Conservation (phyloP, 208 protist genomes). For the Leishmania martiniquensis region DNA sequence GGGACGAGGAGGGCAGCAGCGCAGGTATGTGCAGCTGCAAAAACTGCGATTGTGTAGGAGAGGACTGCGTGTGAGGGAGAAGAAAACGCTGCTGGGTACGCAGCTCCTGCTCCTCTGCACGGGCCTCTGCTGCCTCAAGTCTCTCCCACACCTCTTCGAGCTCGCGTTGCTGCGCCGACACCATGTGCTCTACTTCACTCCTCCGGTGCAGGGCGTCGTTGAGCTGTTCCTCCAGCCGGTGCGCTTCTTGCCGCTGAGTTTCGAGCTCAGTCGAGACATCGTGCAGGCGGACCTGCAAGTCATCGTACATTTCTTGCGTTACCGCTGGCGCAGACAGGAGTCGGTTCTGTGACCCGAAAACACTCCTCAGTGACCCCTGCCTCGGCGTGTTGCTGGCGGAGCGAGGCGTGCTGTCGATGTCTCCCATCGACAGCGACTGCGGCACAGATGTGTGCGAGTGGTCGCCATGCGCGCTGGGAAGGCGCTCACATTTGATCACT, state of each 20-base stretch:
- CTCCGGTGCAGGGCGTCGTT: constrained; percentile 43
- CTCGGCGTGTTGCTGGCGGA: background rate
- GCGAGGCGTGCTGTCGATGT: background rate
- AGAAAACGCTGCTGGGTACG: constrained; percentile 20
- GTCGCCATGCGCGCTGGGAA: background rate
- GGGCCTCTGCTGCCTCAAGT: constrained; percentile 40
- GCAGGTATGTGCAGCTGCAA: background rate
- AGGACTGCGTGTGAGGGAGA: background rate
- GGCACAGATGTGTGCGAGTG: background rate
- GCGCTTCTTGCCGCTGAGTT: constrained; percentile 8
- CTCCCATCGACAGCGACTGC: background rate
- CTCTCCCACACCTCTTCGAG: constrained; percentile 44
- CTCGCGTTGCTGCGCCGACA: constrained; percentile 35
- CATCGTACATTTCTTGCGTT: constrained; percentile 14
- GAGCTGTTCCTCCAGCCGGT: constrained; percentile 41
- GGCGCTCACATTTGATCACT: background rate
- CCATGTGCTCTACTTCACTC: constrained; percentile 18
- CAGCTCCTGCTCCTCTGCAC: constrained; percentile 16
- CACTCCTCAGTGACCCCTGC: constrained; percentile 2
- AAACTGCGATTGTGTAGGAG: background rate
- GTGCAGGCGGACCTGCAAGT: constrained; percentile 25
- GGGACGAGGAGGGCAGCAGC: background rate
- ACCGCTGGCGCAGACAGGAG: background rate
- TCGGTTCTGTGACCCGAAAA: background rate
- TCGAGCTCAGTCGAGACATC: constrained; percentile 25